Evolutionary conservation across 768 basidiomycete genomes (phyloP).

Genomic region (Boletus barrowsii): DNA sequence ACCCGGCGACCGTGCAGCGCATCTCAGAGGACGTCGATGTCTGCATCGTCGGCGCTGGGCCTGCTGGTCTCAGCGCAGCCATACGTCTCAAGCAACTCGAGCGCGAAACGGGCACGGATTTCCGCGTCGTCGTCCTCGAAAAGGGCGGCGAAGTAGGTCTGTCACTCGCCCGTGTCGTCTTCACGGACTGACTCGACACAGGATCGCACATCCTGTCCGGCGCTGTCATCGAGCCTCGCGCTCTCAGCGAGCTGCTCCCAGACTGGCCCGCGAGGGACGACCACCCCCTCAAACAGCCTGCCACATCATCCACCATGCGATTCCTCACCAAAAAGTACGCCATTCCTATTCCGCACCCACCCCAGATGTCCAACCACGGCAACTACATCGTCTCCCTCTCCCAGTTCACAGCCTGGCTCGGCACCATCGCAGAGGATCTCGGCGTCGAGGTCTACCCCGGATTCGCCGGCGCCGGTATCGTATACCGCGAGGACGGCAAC

Average conservation of each 20-base stretch:
- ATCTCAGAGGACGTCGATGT: conserved; percentile 93
- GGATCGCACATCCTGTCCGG: conserved; percentile 95
- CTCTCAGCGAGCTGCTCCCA: conserved; percentile 87
- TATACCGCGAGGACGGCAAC: conserved; percentile 55
- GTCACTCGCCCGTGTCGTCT: conserved; percentile 27
- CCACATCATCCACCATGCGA: conserved; percentile 79
- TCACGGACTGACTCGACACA: conserved; percentile 28
- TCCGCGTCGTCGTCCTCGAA: conserved; percentile 91
- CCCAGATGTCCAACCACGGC: conserved; percentile 93
- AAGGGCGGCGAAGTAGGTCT: conserved; percentile 91
- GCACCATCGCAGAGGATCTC: conserved; percentile 73
- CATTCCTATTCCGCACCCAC: conserved; percentile 90
- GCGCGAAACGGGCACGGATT: conserved; percentile 42
- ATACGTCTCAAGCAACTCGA: conserved; percentile 94
- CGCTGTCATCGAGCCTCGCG: conserved; percentile 90
- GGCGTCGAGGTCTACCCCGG: conserved; percentile 98
- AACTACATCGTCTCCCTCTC: conserved; percentile 94
- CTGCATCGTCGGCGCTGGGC: conserved; percentile 94
- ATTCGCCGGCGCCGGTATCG: conserved; percentile 85
- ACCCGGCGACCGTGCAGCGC: conserved; percentile 68
- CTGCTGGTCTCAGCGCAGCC: conserved; percentile 93
- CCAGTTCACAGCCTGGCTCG: conserved; percentile 87
- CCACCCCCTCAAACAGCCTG: conserved; percentile 80
- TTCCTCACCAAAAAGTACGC: conserved; percentile 68
- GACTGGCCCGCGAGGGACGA: conserved; percentile 65